These are phyloP conservation scores for Tylopilus balloui DNA, from an alignment of 768 basidiomycete species.

Conservation along the genomic window DNA sequence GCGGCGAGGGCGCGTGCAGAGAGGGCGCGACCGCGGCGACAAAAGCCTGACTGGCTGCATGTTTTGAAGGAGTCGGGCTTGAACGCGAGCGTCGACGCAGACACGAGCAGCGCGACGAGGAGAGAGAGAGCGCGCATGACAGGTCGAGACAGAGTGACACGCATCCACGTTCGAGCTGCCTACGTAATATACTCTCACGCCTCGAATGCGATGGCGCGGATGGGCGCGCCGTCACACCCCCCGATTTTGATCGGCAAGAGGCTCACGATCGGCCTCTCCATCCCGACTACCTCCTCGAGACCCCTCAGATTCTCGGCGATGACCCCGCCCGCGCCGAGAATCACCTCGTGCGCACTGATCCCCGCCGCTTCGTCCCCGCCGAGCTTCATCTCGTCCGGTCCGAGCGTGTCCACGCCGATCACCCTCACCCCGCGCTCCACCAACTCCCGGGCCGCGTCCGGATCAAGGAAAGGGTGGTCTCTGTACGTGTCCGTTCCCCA, in stretches of 20 bases:
- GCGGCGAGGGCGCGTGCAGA: constrained; percentile 64
- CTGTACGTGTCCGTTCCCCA: constrained; percentile 48
- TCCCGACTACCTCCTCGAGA: constrained; percentile 38
- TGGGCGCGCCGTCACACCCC: constrained; percentile 62
- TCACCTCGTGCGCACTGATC: constrained; percentile 44
- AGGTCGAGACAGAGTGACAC: neutral
- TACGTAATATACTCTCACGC: constrained; percentile 17
- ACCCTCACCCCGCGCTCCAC: constrained; percentile 49
- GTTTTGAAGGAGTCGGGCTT: constrained; percentile 90
- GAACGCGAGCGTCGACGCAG: constrained; percentile 47
- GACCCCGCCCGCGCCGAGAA: constrained; percentile 56
- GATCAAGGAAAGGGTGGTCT: constrained; percentile 56
- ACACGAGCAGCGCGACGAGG: constrained; percentile 32
- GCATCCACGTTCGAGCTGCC: neutral
- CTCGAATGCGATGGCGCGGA: constrained; percentile 52
- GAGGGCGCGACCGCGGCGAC: constrained; percentile 84
- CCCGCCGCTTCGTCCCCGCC: neutral
- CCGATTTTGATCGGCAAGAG: constrained; percentile 54
- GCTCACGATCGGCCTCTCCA: constrained; percentile 42
- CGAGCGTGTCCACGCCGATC: constrained; percentile 58
- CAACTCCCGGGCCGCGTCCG: constrained; percentile 46
- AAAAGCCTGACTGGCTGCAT: constrained; percentile 93
- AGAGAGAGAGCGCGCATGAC: constrained; percentile 22
- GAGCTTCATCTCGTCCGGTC: constrained; percentile 49
- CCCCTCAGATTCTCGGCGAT: constrained; percentile 70